A percentile compares a stretch with the other conserved stretches of the same genome.
phyloP scores from a whole-genome alignment of 805 yeast genomes.

The Candida chilensis region DNA sequence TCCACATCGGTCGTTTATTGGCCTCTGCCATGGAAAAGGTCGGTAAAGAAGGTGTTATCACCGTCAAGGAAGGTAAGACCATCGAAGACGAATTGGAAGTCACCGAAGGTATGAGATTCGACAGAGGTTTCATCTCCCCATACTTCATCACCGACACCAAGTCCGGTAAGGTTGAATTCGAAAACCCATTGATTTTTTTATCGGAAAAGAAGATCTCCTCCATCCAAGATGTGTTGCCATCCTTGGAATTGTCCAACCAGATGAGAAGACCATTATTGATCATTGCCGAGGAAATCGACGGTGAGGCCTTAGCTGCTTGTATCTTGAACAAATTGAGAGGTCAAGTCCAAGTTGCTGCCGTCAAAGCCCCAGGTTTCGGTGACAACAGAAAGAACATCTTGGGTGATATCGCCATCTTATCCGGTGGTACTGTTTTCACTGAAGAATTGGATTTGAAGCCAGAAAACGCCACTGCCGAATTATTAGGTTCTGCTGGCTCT shows the following conservation, averaged over 20 bases:
- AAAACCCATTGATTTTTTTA: slow-evolving; percentile 81
- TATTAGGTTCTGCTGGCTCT: slow-evolving; percentile 87
- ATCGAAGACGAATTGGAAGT: slow-evolving; percentile 94
- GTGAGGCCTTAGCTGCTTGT: slow-evolving; percentile 98
- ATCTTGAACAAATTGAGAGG: slow-evolving; percentile 95
- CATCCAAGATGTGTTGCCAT: slow-evolving; percentile 86
- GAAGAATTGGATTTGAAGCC: slow-evolving; percentile 95
- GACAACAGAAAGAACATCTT: slow-evolving; percentile 95
- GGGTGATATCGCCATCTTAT: slow-evolving; percentile 89
- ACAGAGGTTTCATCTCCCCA: slow-evolving; percentile 95
- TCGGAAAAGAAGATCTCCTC: slow-evolving; percentile 90
- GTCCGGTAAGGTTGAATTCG: slow-evolving; percentile 88
- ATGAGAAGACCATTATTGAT: slow-evolving; percentile 87
- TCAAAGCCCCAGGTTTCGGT: slow-evolving; percentile 98
- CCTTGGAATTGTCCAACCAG: slow-evolving; percentile 89
- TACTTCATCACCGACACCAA: slow-evolving; percentile 93
- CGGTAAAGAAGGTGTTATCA: slow-evolving; percentile 98
- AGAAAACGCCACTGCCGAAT: slow-evolving; percentile 84
- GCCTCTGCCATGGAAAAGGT: slow-evolving; percentile 98
- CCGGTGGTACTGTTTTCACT: slow-evolving; percentile 89
- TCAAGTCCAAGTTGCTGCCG: slow-evolving; percentile 95
- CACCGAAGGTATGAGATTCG: slow-evolving; percentile 97
- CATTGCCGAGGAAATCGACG: slow-evolving; percentile 93
- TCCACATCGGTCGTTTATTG: slow-evolving; percentile 81
- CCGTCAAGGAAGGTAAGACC: slow-evolving; percentile 96